Conservation (phyloP, 306 rosid genomes). For the Dryas alaskensis region DNA sequence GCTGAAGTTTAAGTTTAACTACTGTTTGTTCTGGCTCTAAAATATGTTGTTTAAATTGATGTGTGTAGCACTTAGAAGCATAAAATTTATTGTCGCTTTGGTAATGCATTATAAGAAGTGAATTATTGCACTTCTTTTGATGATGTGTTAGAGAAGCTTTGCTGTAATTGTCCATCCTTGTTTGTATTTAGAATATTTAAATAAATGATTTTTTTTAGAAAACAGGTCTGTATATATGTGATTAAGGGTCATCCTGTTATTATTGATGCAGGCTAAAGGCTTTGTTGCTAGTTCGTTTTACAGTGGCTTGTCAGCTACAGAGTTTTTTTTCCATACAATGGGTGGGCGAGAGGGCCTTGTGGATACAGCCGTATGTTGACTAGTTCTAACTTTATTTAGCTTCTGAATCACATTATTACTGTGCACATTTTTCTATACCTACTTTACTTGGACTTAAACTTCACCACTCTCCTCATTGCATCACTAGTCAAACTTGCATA, state of each 20-base stretch:
- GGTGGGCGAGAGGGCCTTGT: conserved; percentile 98
- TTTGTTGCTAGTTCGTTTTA: conserved; percentile 90
- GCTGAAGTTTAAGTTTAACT: not conserved
- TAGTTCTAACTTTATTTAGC: not conserved
- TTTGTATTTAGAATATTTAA: not conserved
- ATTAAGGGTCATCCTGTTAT: conserved; percentile 27
- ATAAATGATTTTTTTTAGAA: not conserved
- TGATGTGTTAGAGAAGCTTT: no score
- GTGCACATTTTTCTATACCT: not conserved
- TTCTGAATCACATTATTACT: not conserved
- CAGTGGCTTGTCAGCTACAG: conserved; percentile 90
- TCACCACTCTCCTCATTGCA: not conserved
- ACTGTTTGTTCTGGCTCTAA: not conserved
- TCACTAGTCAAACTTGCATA: conserved; percentile 6
- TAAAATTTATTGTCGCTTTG: not conserved
- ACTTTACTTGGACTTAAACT: not conserved
- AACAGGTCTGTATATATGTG: not conserved
- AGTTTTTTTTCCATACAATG: conserved; percentile 97
- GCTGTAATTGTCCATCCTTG: not conserved
- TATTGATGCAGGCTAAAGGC: conserved; percentile 83
- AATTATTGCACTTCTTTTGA: not conserved
- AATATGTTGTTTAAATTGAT: not conserved
- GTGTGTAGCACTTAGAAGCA: not conserved
- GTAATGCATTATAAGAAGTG: not conserved
- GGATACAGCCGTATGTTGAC: conserved; percentile 74